phyloP scores from a whole-genome alignment of 2,329 filamentous ascomycete species.

The Acephala macrosclerotiorum region DNA sequence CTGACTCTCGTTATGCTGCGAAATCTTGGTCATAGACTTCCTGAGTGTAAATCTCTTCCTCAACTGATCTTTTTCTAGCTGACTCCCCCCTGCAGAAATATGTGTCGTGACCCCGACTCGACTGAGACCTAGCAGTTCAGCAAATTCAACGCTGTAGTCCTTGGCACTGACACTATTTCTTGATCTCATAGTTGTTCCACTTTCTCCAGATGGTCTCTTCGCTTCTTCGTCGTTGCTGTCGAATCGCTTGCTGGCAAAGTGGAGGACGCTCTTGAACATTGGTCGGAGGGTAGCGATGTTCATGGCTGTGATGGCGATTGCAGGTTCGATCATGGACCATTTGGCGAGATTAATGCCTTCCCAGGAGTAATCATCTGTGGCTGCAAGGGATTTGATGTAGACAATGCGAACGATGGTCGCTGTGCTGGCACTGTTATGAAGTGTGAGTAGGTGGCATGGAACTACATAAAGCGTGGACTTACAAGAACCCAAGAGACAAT shows the following conservation, averaged over 20 bases:
- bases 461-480: conserved; percentile 29
- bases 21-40: conserved; percentile 9
- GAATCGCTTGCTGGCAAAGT: conserved; percentile 30
- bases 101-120: conserved; percentile 35
- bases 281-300: conserved; percentile 51
- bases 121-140: conserved; percentile 37
- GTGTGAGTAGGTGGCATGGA: conserved; percentile 1
- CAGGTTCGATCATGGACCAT: conserved; percentile 53
- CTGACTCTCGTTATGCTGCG: conserved; percentile 29
- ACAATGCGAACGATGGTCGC: conserved; percentile 53
- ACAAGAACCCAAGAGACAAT: conserved; percentile 49
- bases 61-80: conserved; percentile 20
- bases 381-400: conserved; percentile 48
- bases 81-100: conserved; percentile 29
- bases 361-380: conserved; percentile 49
- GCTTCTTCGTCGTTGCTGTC: conserved; percentile 26
- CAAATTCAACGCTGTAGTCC: conserved; percentile 38
- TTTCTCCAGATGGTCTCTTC: conserved; percentile 18
- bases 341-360: conserved; percentile 52
- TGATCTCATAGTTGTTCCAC: conserved; percentile 4
- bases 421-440: conserved; percentile 46
- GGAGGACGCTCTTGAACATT: conserved; percentile 40
- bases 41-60: conserved; percentile 19
- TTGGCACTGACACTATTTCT: conserved; percentile 22
- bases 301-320: conserved; percentile 50